These are phyloP conservation scores for Daucus carota DNA, from an alignment of 129 eudicot species.

Conservation along the genomic window DNA sequence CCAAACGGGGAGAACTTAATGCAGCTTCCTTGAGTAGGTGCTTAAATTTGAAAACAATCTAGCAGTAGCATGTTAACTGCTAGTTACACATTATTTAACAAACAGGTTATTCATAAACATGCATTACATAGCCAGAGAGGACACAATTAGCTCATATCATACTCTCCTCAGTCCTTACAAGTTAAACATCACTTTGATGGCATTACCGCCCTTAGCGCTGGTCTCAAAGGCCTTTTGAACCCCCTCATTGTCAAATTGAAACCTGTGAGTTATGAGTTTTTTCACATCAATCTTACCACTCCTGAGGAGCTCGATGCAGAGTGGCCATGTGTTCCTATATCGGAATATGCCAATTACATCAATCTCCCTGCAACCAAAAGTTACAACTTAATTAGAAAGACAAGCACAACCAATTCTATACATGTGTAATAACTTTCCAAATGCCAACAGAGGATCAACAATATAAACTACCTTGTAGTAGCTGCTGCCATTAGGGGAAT, in stretches of 20 bases:
- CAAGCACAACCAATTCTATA: background rate
- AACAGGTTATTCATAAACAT: background rate
- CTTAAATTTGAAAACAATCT: too few species aligned
- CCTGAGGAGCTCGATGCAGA: conserved; percentile 39
- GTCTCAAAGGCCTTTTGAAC: conserved; percentile 47
- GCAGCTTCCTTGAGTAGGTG: too few species aligned
- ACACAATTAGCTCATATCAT: background rate
- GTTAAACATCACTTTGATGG: conserved; percentile 57
- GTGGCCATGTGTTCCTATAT: conserved; percentile 46
- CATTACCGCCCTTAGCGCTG: conserved; percentile 41
- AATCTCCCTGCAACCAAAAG: conserved; percentile 29
- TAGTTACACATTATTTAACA: background rate
- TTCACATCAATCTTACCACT: conserved; percentile 46
- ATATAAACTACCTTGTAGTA: conserved; percentile 32
- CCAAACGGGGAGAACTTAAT: too few species aligned
- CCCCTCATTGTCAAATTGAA: conserved; percentile 31
- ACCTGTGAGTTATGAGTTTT: conserved; percentile 51
- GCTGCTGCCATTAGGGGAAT: conserved; percentile 39
- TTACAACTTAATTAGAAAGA: background rate
- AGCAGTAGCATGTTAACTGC: too few species aligned
- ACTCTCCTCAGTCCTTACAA: conserved; percentile 20
- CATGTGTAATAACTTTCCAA: background rate
- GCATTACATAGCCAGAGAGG: background rate
- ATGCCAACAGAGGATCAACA: background rate
- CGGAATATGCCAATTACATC: conserved; percentile 44